A percentile compares a stretch with the other conserved stretches of the same genome.
Conservation (phyloP, 352 stramenopile genomes). For the Phytophthora boehmeriae region DNA sequence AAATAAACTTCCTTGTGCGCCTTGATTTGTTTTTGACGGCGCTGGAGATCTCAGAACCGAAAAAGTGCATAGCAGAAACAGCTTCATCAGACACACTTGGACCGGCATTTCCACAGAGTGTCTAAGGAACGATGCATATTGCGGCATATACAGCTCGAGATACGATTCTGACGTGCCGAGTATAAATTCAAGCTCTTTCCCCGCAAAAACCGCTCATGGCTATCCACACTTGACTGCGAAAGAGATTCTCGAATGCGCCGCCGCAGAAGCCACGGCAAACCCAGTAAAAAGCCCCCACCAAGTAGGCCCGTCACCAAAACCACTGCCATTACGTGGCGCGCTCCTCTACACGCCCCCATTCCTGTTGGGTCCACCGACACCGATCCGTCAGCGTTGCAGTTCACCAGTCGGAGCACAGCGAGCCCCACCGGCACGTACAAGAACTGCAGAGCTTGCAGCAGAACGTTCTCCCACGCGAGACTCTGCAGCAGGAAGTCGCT, state of each 20-base stretch:
- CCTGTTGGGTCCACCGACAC: slow-evolving; percentile 55
- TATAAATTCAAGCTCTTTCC: slow-evolving; percentile 64
- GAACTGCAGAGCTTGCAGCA: slow-evolving; percentile 53
- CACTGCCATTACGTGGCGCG: slow-evolving; percentile 36
- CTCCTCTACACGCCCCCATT: slow-evolving; percentile 35
- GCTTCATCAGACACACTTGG: slow-evolving; percentile 51
- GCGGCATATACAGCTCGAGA: slow-evolving; percentile 59
- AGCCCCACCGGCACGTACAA: slow-evolving; percentile 69
- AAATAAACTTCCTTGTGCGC: slow-evolving; percentile 56
- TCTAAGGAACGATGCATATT: slow-evolving; percentile 52
- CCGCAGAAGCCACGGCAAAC: slow-evolving; percentile 46
- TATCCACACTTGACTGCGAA: slow-evolving; percentile 28
- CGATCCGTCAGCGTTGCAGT: slow-evolving; percentile 45
- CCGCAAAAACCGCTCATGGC: slow-evolving; percentile 57
- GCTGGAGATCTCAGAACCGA: slow-evolving; percentile 50
- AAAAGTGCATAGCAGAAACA: slow-evolving; percentile 55
- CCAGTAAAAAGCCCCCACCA: slow-evolving; percentile 52
- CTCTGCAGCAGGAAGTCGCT: slow-evolving; percentile 34
- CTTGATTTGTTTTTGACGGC: slow-evolving; percentile 46
- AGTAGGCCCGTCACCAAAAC: slow-evolving; percentile 36
- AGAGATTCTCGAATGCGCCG: slow-evolving; percentile 38
- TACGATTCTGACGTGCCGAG: slow-evolving; percentile 62
- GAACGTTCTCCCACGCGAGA: slow-evolving; percentile 46
- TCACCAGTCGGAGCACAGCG: slow-evolving; percentile 59
- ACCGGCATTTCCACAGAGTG: slow-evolving; percentile 38